Evolutionary conservation across 768 basidiomycete species (phyloP), one percentile per base, ranked within the genome.

Genomic region (Austroboletus festivus): DNA sequence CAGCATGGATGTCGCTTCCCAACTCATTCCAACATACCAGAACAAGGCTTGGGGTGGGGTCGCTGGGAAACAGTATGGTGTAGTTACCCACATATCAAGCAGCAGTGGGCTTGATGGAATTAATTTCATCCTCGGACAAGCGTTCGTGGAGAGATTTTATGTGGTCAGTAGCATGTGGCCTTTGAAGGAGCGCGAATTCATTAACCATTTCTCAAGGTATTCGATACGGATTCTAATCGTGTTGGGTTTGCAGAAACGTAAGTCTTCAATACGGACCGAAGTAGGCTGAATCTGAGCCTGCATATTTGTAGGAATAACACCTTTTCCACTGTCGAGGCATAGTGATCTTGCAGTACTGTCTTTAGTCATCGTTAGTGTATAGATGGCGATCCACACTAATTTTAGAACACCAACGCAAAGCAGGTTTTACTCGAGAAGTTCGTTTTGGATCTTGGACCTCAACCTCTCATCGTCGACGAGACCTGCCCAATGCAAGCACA

Each of bases 221-320:
- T 63, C 18, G 60, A 63, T 38, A 7, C 45, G 18, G 61, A 63
- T 16, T 42, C 42, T 0, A 47, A 49, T 12, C 57, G 49, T 4
- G 37, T 61, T 40, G 61, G 61, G 18, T 60, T 60, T 37, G 64
- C 44, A 12, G 38, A 52, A 45, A 63, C 58, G 60, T 63, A 16
- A 54, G 60, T 57, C n/a, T n/a, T 24, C 3, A 11, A 45, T 2
- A 6, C 3, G 2, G 34, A n/a, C 22, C 24, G 11, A 23, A 23
- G 28, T 4, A 5, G 0, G 5, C 16, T 12, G 12, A 5, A 34
- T 47, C 40, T 51, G 38, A 54, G 9, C 23, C 5, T n/a, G 21
- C 19, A 13, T 18, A 16, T 38, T 16, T 20, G 26, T 35, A 63
- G 61, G 40, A 56, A 54, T 7, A 50, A 65, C 33, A 65, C 63